phyloP scores from a whole-genome alignment of 2,329 filamentous ascomycete genomes.

The Verticillium dahliae region DNA sequence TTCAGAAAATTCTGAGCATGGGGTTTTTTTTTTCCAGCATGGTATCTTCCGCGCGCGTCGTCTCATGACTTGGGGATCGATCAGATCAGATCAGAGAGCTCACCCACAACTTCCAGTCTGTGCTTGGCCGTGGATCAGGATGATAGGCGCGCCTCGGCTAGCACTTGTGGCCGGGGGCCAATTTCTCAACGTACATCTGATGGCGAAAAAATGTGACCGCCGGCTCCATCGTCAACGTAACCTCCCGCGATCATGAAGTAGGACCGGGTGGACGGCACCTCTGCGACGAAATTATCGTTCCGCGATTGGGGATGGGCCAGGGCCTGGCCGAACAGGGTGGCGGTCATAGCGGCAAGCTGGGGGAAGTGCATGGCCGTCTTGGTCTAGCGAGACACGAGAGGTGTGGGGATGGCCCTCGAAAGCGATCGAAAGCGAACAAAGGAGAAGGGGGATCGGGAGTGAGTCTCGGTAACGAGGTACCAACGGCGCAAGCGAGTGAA shows the following conservation, averaged over 20 bases:
- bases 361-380: constrained; percentile 6
- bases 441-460: background rate
- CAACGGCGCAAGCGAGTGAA: too few species aligned
- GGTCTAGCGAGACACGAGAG: background rate
- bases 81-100: background rate
- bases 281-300: background rate
- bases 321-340: constrained; percentile 6
- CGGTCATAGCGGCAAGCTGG: constrained; percentile 4
- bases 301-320: constrained; percentile 1
- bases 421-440: background rate
- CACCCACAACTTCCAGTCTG: constrained; percentile 31
- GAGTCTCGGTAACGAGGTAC: too few species aligned
- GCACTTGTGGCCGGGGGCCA: constrained; percentile 24
- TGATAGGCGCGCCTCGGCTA: constrained; percentile 22
- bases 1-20: constrained; percentile 33
- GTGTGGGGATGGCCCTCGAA: background rate
- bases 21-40: background rate
- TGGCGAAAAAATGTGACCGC: constrained; percentile 24
- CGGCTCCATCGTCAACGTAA: constrained; percentile 22
- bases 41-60: too few species aligned
- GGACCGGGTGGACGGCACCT: constrained; percentile 15
- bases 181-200: constrained; percentile 49
- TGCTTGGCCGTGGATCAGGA: constrained; percentile 35
- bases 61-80: background rate
- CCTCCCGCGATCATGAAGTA: constrained; percentile 30